These are phyloP conservation scores for Solanum pinnatisectum DNA, from an alignment of 257 asterid species.

Conservation along the genomic window DNA sequence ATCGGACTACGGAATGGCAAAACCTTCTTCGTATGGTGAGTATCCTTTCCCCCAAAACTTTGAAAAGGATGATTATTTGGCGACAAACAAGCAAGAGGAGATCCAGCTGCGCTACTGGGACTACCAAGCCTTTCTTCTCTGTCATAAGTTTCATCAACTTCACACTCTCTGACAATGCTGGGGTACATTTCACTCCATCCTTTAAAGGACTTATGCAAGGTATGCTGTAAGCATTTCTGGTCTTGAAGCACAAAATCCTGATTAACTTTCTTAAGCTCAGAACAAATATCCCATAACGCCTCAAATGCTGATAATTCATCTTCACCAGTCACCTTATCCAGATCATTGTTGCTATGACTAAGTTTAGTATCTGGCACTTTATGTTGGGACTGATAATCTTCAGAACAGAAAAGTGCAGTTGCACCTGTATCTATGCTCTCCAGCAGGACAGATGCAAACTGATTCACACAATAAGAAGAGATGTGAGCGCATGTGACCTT, in stretches of 20 bases:
- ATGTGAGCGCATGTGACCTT: constrained; percentile 40
- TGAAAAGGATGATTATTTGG: constrained; percentile 86
- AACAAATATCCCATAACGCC: constrained; percentile 40
- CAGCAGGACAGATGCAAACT: constrained; percentile 46
- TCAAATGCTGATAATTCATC: constrained; percentile 33
- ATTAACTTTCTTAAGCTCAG: constrained; percentile 35
- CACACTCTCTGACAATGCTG: constrained; percentile 56
- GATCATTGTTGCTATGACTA: constrained; percentile 17
- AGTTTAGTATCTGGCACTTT: constrained; percentile 17
- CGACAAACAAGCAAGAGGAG: constrained; percentile 76
- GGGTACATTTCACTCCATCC: constrained; percentile 65
- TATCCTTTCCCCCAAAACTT: constrained; percentile 43
- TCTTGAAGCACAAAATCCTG: constrained; percentile 48
- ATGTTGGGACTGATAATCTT: constrained; percentile 25
- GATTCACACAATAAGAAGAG: constrained; percentile 53
- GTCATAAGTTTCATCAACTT: constrained; percentile 48
- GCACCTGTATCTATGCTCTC: constrained; percentile 38
- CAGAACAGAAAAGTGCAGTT: constrained; percentile 25
- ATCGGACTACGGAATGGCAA: constrained; percentile 63
- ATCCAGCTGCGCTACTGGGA: constrained; percentile 57
- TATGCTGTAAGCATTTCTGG: constrained; percentile 38
- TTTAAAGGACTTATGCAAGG: constrained; percentile 40
- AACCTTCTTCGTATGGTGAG: constrained; percentile 28
- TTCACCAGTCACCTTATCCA: constrained; percentile 20
- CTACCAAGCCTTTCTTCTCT: constrained; percentile 58